Base-by-base conservation (phyloP, 2,329 filamentous ascomycete species). In the Ceratocystis harringtonii region DNA sequence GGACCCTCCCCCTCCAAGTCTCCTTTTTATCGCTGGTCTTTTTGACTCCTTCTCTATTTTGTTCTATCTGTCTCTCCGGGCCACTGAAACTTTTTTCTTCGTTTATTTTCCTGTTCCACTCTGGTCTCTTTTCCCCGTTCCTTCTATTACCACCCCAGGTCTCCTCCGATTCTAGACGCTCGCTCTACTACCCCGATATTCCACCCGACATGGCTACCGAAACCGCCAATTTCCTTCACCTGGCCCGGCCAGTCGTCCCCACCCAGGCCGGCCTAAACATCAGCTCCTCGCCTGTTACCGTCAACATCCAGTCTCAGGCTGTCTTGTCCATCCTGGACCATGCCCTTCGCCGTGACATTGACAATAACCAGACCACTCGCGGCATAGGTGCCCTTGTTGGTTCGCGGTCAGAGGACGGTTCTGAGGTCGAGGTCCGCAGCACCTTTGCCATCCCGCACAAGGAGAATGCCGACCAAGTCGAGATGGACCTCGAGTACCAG, bases 401-500 rank as follows among this genome's bases (percentile, higher is more conserved):
- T 74, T 88, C 87, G 70, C 88, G 94, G 71, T 94, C 88, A 75
- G 94, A 99, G 79, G 94, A 99, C 81, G 94, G 92, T 76, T 90
- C 89, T 74, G 92, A 97, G 77, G 90, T 95, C 73, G 91, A 95
- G 78, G 94, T 99, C 73, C 87, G 90, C 74, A 95, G 90, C 74
- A 92, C 90, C 79, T 99, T 99, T 76, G 94, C 94, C 71, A 95
- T 99, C 73, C 92, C 92, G 70, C 94, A 99, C 80, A 97, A 92
- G 71, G 94, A 99, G 79, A 96, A 92, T 71, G 89, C 92, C 75
- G 94, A 99, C 78, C 94, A 99, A 78, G 94, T 99, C 72, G 94
- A 99, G 78, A 94, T 99, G 69, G 94, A 99, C 75, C 95, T 99
- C 83, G 94, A 99, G 78, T 99, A 97, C 78, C 94, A 99, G 80